Evolutionary conservation across 1,284 basidiomycete species (phyloP).

Genomic region (Amylostereum chailletii): DNA sequence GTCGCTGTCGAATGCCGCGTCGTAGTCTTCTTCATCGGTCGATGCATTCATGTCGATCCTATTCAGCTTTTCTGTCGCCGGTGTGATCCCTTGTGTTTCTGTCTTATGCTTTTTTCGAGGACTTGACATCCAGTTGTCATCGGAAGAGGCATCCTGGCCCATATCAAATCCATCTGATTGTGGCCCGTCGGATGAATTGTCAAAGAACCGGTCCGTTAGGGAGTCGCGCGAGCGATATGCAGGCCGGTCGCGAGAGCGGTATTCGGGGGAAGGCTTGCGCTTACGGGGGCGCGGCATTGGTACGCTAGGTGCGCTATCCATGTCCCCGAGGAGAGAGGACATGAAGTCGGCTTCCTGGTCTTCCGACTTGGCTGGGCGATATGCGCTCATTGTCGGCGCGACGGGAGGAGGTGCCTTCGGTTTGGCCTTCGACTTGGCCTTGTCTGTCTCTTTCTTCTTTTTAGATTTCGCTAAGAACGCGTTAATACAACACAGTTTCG

Average conservation of each 20-base stretch:
- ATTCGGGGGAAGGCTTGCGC: slow-evolving; percentile 61
- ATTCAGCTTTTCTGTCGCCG: slow-evolving; percentile 46
- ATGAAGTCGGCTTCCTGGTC: slow-evolving; percentile 85
- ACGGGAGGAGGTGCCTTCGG: slow-evolving; percentile 42
- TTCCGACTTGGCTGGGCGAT: slow-evolving; percentile 65
- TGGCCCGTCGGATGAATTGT: slow-evolving; percentile 50
- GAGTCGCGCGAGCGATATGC: slow-evolving; percentile 19
- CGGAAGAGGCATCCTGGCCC: slow-evolving; percentile 34
- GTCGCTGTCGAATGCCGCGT: slow-evolving; percentile 44
- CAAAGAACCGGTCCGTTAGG: slow-evolving; percentile 22
- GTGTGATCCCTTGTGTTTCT: slow-evolving; percentile 34
- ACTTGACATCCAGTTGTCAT: slow-evolving; percentile 45
- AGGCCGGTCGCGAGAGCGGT: slow-evolving; percentile 15
- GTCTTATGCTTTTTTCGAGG: slow-evolving; percentile 60
- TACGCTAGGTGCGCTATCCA: slow-evolving; percentile 40
- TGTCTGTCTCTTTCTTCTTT: slow-evolving; percentile 36
- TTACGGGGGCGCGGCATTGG: slow-evolving; percentile 41
- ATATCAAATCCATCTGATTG: slow-evolving; percentile 32
- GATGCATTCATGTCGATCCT: slow-evolving; percentile 42
- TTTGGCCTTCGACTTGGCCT: slow-evolving; percentile 32
- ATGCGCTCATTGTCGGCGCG: slow-evolving; percentile 61
- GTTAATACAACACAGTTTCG: background rate
- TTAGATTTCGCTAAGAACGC: slow-evolving; percentile 14
- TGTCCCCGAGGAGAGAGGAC: slow-evolving; percentile 61
- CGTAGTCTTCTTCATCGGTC: slow-evolving; percentile 37